Conservation (phyloP, 805 yeast genomes). For the Ascoidea rubescens region DNA sequence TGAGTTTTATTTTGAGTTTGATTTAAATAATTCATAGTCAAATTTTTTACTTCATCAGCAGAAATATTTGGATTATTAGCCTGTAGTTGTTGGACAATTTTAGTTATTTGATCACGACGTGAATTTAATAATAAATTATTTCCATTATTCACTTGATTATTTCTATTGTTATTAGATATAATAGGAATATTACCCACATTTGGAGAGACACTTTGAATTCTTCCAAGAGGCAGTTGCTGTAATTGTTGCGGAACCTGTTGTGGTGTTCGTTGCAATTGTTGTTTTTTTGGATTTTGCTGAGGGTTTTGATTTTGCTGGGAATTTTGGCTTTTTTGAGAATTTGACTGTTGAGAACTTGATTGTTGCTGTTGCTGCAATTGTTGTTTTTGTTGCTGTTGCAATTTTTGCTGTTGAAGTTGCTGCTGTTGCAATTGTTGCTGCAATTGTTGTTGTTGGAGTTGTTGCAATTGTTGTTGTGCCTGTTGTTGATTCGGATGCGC, state of each 20-base stretch:
- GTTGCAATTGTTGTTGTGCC: not conserved
- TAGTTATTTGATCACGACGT: not conserved
- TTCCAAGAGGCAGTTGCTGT: not conserved
- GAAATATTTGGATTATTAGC: not conserved
- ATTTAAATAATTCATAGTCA: not conserved
- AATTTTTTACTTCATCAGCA: not conserved
- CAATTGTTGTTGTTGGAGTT: not conserved
- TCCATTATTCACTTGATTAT: not conserved
- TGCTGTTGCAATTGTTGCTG: not conserved
- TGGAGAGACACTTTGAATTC: not conserved
- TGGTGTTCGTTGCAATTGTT: no score
- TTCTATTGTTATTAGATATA: no score
- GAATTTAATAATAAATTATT: no score
- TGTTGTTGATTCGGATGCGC: not conserved
- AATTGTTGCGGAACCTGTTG: no score
- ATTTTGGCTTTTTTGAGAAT: no score
- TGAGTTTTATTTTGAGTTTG: not conserved
- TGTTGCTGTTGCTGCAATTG: constrained; percentile 1
- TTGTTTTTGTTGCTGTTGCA: not conserved
- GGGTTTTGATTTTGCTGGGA: no score
- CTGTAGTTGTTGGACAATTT: not conserved
- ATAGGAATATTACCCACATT: not conserved
- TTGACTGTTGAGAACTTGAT: not conserved
- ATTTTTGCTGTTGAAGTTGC: not conserved
- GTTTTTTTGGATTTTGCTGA: no score